phyloP scores from a whole-genome alignment of 805 yeast genomes.

The Candida multigemmis region DNA sequence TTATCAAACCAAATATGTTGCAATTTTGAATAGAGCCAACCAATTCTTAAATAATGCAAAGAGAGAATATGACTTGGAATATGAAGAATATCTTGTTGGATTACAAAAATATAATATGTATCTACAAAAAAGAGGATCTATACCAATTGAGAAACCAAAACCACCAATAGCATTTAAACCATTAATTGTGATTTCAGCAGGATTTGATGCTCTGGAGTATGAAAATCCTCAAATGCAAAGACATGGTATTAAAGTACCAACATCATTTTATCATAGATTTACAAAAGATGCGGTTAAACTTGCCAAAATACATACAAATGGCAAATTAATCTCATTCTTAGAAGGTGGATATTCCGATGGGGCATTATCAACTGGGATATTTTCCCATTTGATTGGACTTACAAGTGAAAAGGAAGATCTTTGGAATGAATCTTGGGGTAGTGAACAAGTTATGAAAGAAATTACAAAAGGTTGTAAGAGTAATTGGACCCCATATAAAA shows the following conservation, averaged over 20 bases:
- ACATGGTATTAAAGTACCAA: slow-evolving; percentile 75
- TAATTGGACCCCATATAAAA: slow-evolving; percentile 52
- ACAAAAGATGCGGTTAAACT: slow-evolving; percentile 65
- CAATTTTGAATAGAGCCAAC: slow-evolving; percentile 56
- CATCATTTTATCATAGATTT: slow-evolving; percentile 64
- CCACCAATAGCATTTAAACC: slow-evolving; percentile 34
- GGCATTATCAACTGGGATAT: slow-evolving; percentile 70
- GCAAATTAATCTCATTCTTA: slow-evolving; percentile 57
- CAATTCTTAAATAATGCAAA: slow-evolving; percentile 49
- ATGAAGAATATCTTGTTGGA: slow-evolving; percentile 15
- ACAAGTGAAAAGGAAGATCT: slow-evolving; percentile 32
- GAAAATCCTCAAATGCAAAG: slow-evolving; percentile 82
- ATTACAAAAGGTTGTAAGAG: slow-evolving; percentile 60
- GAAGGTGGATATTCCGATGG: slow-evolving; percentile 88
- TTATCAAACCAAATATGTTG: slow-evolving; percentile 53
- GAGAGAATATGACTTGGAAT: slow-evolving; percentile 30
- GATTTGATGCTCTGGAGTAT: slow-evolving; percentile 80
- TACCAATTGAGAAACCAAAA: slow-evolving; percentile 17
- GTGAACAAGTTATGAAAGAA: slow-evolving; percentile 53
- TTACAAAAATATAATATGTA: slow-evolving; percentile 21
- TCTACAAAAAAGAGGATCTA: slow-evolving; percentile 17
- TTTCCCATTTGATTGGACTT: slow-evolving; percentile 69
- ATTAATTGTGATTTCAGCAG: slow-evolving; percentile 70
- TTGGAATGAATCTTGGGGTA: slow-evolving; percentile 63
- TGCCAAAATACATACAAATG: slow-evolving; percentile 52